These are phyloP conservation scores for Termitomyces sp. DNA, from an alignment of 768 basidiomycete species.

Conservation along the genomic window DNA sequence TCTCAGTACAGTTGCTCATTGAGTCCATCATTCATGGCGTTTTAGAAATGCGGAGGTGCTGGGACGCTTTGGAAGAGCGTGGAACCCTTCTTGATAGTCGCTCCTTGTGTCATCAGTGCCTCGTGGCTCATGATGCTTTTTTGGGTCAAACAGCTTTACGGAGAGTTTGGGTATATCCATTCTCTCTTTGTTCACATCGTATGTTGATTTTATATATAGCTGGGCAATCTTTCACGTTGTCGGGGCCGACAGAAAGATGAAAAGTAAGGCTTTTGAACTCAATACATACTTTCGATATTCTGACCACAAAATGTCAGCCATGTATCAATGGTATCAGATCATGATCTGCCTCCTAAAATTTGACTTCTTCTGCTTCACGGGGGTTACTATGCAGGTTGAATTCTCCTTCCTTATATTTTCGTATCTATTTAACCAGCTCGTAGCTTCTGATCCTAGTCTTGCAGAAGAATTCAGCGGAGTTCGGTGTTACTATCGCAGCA, in stretches of 20 bases:
- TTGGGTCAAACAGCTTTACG: slow-evolving; percentile 65
- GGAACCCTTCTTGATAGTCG: slow-evolving; percentile 63
- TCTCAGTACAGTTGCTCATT: neutral
- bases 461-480: slow-evolving; percentile 58
- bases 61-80: slow-evolving; percentile 57
- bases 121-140: slow-evolving; percentile 66
- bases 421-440: neutral
- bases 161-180: slow-evolving; percentile 71
- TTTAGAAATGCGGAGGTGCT: slow-evolving; percentile 42
- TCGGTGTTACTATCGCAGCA: slow-evolving; percentile 76
- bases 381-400: slow-evolving; percentile 80
- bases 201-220: slow-evolving; percentile 29
- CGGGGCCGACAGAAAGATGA: slow-evolving; percentile 80
- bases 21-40: neutral
- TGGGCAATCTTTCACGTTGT: slow-evolving; percentile 92
- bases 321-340: slow-evolving; percentile 87
- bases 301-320: slow-evolving; percentile 39
- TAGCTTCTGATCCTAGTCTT: slow-evolving; percentile 83
- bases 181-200: neutral
- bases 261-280: slow-evolving; percentile 43
- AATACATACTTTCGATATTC: neutral
- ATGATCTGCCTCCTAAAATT: slow-evolving; percentile 86
- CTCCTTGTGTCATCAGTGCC: slow-evolving; percentile 61
- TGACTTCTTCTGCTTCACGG: slow-evolving; percentile 84
- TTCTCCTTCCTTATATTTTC: neutral